Conservation (phyloP, 306 rosid species). For the Chamaecrista fasciculata region DNA sequence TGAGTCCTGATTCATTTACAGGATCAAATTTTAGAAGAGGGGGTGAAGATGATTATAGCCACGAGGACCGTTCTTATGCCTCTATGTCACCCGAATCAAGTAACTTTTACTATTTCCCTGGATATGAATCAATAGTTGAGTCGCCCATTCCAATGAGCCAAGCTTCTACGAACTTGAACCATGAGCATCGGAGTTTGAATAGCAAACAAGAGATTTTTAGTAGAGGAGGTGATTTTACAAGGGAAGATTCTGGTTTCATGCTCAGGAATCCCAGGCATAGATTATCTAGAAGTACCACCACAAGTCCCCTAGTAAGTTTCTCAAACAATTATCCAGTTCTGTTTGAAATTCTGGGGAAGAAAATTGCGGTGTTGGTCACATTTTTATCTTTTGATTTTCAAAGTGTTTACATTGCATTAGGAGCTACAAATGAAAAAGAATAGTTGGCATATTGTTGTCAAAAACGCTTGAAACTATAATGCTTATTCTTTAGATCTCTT, state of each 20-base stretch:
- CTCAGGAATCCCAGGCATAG: constrained; percentile 43
- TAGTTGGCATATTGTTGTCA: neutral
- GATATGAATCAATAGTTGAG: constrained; percentile 56
- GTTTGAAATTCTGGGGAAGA: neutral
- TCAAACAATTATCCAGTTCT: neutral
- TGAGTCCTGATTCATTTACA: constrained; percentile 50
- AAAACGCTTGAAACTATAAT: neutral
- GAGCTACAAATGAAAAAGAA: neutral
- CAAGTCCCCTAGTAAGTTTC: constrained; percentile 71
- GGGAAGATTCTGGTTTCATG: constrained; percentile 65
- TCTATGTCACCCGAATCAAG: constrained; percentile 69
- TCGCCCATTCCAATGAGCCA: constrained; percentile 54
- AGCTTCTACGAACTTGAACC: constrained; percentile 38
- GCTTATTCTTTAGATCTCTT: neutral
- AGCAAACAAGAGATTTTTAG: no score
- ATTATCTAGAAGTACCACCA: constrained; percentile 59
- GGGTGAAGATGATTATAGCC: constrained; percentile 41
- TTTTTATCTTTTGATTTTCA: neutral
- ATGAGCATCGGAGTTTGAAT: constrained; percentile 51
- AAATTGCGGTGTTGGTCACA: neutral
- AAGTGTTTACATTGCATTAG: neutral
- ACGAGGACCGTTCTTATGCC: constrained; percentile 45
- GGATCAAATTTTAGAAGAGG: constrained; percentile 64
- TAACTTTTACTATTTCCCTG: constrained; percentile 59
- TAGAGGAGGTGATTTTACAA: constrained; percentile 38